Conservation (phyloP, 2,329 filamentous ascomycete species). For the Coniosporium tulheliwenetii region DNA sequence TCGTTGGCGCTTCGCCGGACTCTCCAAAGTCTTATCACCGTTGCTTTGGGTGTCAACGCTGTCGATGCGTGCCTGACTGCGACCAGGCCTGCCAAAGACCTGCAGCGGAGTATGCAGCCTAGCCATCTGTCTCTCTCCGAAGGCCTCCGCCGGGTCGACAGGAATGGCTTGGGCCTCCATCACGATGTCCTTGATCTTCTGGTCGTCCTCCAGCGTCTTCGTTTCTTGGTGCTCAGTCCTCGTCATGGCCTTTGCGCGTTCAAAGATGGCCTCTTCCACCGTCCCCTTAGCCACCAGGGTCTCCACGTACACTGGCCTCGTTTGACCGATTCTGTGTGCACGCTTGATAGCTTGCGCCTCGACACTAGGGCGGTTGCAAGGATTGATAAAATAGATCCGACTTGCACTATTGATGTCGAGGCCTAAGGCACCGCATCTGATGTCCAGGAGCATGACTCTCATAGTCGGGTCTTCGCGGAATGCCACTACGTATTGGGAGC, state of each 20-base stretch:
- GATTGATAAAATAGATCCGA: conserved; percentile 77
- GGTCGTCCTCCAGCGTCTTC: conserved; percentile 42
- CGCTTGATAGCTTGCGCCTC: conserved; percentile 87
- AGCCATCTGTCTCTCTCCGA: conserved; percentile 22
- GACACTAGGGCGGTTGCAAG: conserved; percentile 68
- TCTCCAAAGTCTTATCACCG: no score
- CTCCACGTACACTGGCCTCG: conserved; percentile 63
- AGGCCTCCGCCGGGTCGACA: conserved; percentile 16
- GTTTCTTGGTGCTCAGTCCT: conserved; percentile 39
- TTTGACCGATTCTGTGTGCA: conserved; percentile 76
- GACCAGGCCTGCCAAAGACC: conserved; percentile 22
- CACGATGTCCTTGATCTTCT: conserved; percentile 42
- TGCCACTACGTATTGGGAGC: conserved; percentile 59
- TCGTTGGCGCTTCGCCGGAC: no score
- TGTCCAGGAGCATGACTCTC: conserved; percentile 76
- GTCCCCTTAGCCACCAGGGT: conserved; percentile 68
- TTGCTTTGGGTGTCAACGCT: no score
- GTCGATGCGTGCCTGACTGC: neutral
- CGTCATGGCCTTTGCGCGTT: conserved; percentile 60
- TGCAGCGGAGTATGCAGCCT: conserved; percentile 23
- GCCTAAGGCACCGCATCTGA: conserved; percentile 77
- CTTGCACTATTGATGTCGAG: conserved; percentile 74
- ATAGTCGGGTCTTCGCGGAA: conserved; percentile 59
- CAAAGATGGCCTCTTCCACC: conserved; percentile 71
- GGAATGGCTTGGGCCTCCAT: conserved; percentile 36